Evolutionary conservation across 495 filamentous ascomycete genomes (phyloP).

Genomic region (Terfezia claveryi): DNA sequence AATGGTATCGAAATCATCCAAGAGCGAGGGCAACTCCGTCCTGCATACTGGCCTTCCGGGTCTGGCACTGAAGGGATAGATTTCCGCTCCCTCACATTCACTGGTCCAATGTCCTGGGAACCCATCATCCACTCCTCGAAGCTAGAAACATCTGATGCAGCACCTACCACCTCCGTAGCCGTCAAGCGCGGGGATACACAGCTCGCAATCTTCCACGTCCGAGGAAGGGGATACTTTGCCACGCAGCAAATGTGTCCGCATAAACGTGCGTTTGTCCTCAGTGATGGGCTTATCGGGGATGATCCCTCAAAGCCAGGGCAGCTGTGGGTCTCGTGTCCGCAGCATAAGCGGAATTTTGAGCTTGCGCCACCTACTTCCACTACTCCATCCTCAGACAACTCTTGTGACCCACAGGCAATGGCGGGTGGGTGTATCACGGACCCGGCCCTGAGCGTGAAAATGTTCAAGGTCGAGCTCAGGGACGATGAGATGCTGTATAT

Average conservation of each 20-base stretch:
- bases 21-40: constrained; percentile 56
- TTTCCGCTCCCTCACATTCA: constrained; percentile 60
- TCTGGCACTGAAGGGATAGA: constrained; percentile 34
- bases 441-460: constrained; percentile 55
- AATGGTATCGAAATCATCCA: constrained; percentile 45
- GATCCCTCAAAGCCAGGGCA: constrained; percentile 19
- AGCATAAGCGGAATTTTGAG: constrained; percentile 83
- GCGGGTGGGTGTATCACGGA: constrained; percentile 62
- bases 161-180: constrained; percentile 43
- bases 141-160: constrained; percentile 41
- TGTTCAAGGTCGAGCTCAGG: constrained; percentile 60
- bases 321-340: constrained; percentile 64
- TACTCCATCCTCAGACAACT: not conserved
- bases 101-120: constrained; percentile 47
- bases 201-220: constrained; percentile 72
- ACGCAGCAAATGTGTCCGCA: constrained; percentile 97
- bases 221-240: constrained; percentile 55
- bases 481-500: constrained; percentile 67
- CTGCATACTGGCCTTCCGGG: constrained; percentile 65
- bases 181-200: constrained; percentile 84
- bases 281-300: constrained; percentile 74
- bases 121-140: constrained; percentile 53
- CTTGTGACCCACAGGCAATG: constrained; percentile 18
- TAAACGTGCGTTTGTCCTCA: constrained; percentile 77
- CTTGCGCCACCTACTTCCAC: constrained; percentile 29